These are phyloP conservation scores for Rhododendron ovatum DNA, from an alignment of 148 eudicot species.

Conservation along the genomic window DNA sequence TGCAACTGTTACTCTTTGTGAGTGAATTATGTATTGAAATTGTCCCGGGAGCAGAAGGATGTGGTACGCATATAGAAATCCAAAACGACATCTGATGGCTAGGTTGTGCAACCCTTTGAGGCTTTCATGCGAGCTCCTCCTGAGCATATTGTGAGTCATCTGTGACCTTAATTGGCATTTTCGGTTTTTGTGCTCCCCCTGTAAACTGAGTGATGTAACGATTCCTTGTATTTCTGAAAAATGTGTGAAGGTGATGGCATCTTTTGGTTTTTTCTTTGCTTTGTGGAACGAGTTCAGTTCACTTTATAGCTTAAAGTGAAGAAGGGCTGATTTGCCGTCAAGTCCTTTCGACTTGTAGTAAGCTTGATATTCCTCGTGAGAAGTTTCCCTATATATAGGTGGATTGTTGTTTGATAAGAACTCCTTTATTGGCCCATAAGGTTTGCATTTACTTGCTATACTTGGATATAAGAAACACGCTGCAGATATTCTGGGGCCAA, in stretches of 20 bases:
- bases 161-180: neutral
- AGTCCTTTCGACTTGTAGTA: slow-evolving; percentile 51
- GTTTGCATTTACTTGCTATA: slow-evolving; percentile 19
- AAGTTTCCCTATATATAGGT: slow-evolving; percentile 48
- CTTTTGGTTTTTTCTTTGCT: neutral
- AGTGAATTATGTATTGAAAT: neutral
- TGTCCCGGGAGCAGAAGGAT: neutral
- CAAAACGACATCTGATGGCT: neutral
- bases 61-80: neutral
- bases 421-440: slow-evolving; percentile 51
- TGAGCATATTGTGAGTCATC: neutral
- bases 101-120: slow-evolving; percentile 1
- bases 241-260: neutral
- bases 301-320: slow-evolving; percentile 41
- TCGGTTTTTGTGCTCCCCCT: neutral
- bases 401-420: slow-evolving; percentile 35
- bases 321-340: slow-evolving; percentile 54
- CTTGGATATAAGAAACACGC: slow-evolving; percentile 78
- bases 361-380: slow-evolving; percentile 39
- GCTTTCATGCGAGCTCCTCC: neutral
- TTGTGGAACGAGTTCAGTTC: neutral
- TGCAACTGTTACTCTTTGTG: neutral
- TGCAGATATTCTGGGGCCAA: slow-evolving; percentile 66
- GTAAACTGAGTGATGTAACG: neutral
- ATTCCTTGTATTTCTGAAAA: neutral